A percentile compares a stretch with the other conserved stretches of the same genome.
Evolutionary conservation across 2,329 filamentous ascomycete genomes (phyloP).

Genomic region (Fusarium algeriense): DNA sequence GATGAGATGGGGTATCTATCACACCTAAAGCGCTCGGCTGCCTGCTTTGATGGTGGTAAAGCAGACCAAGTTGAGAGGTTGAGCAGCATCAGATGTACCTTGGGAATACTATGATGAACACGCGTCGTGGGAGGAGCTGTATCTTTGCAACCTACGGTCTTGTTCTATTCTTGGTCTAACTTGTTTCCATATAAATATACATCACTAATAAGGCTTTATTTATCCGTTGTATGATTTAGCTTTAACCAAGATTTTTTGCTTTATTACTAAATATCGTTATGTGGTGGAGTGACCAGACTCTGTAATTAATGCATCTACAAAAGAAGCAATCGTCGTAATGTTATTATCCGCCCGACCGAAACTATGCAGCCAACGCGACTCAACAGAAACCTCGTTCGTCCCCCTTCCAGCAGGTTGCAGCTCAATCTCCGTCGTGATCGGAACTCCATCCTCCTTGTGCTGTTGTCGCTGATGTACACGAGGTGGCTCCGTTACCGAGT

Average conservation of each 20-base stretch:
- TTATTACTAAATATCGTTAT: neutral
- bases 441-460: neutral
- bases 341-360: neutral
- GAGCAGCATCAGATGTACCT: too few species aligned
- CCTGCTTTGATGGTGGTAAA: too few species aligned
- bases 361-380: constrained; percentile 10
- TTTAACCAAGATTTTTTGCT: neutral
- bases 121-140: too few species aligned
- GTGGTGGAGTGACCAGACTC: constrained; percentile 7
- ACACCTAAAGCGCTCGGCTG: neutral
- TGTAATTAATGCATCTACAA: constrained; percentile 17
- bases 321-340: constrained; percentile 13
- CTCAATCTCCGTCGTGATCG: neutral
- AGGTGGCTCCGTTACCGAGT: constrained; percentile 7
- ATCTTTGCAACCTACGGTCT: neutral
- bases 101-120: neutral
- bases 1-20: constrained; percentile 4
- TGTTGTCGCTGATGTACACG: neutral
- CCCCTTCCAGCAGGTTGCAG: constrained; percentile 16
- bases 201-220: too few species aligned
- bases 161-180: neutral
- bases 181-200: neutral
- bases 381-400: constrained; percentile 20
- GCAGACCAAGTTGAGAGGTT: too few species aligned
- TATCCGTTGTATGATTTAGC: fast-evolving